phyloP scores from a whole-genome alignment of 495 filamentous ascomycete genomes.

The Penicillium riverlandense region DNA sequence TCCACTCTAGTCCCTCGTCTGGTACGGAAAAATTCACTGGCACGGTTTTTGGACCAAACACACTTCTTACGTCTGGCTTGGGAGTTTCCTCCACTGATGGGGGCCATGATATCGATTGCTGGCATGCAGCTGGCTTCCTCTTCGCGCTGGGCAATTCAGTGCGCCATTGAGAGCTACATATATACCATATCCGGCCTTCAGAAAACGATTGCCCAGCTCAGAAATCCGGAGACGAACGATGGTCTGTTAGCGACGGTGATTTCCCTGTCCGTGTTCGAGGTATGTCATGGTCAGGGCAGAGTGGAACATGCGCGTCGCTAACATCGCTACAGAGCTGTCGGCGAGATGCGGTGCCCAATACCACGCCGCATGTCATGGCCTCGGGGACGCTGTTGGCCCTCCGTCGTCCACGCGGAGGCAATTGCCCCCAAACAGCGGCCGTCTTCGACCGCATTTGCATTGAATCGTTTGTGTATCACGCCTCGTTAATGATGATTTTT shows the following conservation, averaged over 20 bases:
- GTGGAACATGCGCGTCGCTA: not conserved
- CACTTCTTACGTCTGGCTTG: slow-evolving; percentile 5
- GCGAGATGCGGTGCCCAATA: slow-evolving; percentile 1
- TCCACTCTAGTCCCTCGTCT: slow-evolving; percentile 4
- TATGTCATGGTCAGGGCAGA: not conserved
- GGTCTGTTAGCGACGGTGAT: slow-evolving; percentile 4
- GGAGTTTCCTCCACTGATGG: slow-evolving; percentile 11
- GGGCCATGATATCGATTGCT: slow-evolving; percentile 6
- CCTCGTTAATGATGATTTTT: slow-evolving; percentile 10
- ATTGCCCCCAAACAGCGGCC: not conserved
- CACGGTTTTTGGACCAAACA: slow-evolving; percentile 3
- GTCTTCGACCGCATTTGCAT: slow-evolving; percentile 11
- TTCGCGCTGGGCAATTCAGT: not conserved
- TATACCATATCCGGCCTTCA: slow-evolving; percentile 1
- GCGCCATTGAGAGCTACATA: slow-evolving; percentile 4
- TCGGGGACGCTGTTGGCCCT: slow-evolving; percentile 1
- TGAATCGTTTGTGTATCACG: slow-evolving; percentile 10
- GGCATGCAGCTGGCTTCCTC: slow-evolving; percentile 6
- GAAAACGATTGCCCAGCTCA: not conserved
- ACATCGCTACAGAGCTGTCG: slow-evolving; percentile 1
- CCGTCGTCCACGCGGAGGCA: not conserved
- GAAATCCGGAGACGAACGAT: not conserved
- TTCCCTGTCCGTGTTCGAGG: slow-evolving; percentile 9
- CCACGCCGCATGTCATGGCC: slow-evolving; percentile 4
- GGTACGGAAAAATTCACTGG: slow-evolving; percentile 4